Evolutionary conservation across 345 rosid genomes (phyloP).

Genomic region (Erucastrum elatum): DNA sequence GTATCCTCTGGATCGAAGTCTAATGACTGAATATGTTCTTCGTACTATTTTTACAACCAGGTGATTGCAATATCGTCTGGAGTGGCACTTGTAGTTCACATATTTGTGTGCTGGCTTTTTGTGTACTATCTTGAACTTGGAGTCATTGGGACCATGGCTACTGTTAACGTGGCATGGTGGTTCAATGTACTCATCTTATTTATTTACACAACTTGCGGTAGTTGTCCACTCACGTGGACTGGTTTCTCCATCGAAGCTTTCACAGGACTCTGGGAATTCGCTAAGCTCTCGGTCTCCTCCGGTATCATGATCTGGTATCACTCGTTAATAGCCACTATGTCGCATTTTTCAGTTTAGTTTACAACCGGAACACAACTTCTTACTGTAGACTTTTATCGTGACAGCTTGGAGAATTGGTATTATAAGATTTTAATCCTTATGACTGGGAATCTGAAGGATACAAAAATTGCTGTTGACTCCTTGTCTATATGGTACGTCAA

Average conservation of each 20-base stretch:
- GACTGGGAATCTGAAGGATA: constrained; percentile 77
- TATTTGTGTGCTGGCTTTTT: constrained; percentile 62
- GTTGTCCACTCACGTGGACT: constrained; percentile 53
- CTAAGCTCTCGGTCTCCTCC: constrained; percentile 76
- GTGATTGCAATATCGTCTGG: constrained; percentile 59
- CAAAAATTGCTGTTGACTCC: constrained; percentile 72
- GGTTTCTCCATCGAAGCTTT: constrained; percentile 84
- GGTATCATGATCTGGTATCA: constrained; percentile 79
- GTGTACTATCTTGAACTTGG: constrained; percentile 56
- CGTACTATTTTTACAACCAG: neutral
- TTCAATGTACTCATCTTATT: constrained; percentile 40
- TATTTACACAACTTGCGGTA: constrained; percentile 40
- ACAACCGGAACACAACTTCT: neutral
- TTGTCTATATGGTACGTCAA: constrained; percentile 43
- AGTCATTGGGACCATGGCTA: constrained; percentile 53
- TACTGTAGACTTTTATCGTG: constrained; percentile 3
- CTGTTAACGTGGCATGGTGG: constrained; percentile 77
- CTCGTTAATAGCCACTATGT: neutral
- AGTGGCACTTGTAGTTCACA: constrained; percentile 52
- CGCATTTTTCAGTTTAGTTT: neutral
- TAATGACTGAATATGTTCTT: neutral
- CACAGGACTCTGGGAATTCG: constrained; percentile 70
- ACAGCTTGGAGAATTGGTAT: constrained; percentile 56
- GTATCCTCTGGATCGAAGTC: neutral
- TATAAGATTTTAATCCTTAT: constrained; percentile 61